Base-by-base conservation (phyloP, 176 grass and related monocot species). In the Olyra latifolia region DNA sequence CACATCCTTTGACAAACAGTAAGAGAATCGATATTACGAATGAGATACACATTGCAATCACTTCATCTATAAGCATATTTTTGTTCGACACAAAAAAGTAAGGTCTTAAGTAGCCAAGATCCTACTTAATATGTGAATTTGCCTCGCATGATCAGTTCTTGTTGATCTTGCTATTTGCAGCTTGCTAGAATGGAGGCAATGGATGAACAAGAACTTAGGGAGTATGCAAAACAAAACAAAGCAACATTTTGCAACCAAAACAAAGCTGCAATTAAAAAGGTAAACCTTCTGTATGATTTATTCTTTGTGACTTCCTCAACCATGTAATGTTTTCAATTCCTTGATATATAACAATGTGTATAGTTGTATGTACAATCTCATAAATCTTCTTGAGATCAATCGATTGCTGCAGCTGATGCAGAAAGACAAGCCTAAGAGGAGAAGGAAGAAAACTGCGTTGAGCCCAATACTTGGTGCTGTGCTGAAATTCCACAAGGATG, bases 401-500 rank as follows among this genome's bases (percentile, higher is more conserved):
- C 38, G 0, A 15, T 69, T 41, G 19, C 6, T 17, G 43, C 67
- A 70, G 65, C 10, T 68, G 67, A 47, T 70, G 43, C 67, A 70
- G 0, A 69, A 48, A 48, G 16, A 45, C 49, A 67, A 44, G 6
- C 63, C 38, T 12, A 80, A 55, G 22, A 80, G 9, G 10, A 80
- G 14, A 19, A 80, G 43, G 49, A 80, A 29, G 78, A 80, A 53
- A 39, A 30, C 49, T 12, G 15, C 19, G 3, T 2, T 57, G 24
- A 42, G 52, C 41, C 64, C 78, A 45, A 80, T 80, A 59, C 40
- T 80, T 11, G 78, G 65, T 46, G 78, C 78, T 8, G 78, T 80
- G 48, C 19, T 59, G 50, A 80, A 80, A 39, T 80, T 80, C 39
- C 78, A 80, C 39, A 70, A 59, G 9, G 35, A 80, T 0, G 78